phyloP scores from a whole-genome alignment of 257 asterid genomes.

The Solanum piurae region DNA sequence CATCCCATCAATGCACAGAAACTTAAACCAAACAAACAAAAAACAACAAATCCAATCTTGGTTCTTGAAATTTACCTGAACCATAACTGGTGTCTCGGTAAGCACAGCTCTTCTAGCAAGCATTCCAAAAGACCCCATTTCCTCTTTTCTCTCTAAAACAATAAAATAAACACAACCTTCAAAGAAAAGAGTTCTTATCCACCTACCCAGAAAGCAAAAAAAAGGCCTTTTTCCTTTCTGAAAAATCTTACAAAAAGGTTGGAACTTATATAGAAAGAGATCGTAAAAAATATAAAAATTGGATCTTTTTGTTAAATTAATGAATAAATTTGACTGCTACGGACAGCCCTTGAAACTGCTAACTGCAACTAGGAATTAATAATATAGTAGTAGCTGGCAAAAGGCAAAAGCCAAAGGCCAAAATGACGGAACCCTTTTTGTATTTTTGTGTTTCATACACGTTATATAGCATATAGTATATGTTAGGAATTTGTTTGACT shows the following conservation, averaged over 20 bases:
- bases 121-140: constrained; percentile 76
- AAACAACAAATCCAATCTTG: constrained; percentile 10
- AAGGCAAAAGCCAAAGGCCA: background rate
- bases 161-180: background rate
- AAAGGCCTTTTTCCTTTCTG: background rate
- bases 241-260: background rate
- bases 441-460: background rate
- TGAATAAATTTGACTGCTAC: background rate
- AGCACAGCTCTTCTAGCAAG: constrained; percentile 76
- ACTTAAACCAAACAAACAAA: background rate
- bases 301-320: background rate
- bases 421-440: background rate
- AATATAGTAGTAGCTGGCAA: background rate
- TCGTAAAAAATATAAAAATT: background rate
- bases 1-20: constrained; percentile 1
- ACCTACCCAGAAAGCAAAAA: background rate
- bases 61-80: constrained; percentile 40
- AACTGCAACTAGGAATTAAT: background rate
- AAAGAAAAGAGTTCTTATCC: background rate
- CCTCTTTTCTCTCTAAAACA: background rate
- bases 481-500: background rate
- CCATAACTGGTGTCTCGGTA: constrained; percentile 89
- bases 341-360: background rate
- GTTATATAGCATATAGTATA: background rate
- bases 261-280: background rate